Conservation (phyloP, 805 yeast species). For the Barnettozyma salicaria region DNA sequence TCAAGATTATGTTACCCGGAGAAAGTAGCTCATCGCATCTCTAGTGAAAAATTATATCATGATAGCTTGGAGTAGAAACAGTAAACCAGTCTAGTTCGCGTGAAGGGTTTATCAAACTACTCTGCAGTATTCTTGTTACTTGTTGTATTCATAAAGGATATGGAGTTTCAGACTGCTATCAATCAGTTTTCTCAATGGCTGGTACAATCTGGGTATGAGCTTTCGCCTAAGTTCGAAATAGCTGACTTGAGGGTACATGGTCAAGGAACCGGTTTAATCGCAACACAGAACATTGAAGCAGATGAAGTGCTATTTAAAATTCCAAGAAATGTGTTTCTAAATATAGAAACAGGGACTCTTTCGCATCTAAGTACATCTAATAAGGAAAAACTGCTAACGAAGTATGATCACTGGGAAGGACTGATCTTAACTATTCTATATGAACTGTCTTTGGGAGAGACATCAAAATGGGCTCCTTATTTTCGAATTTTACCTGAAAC, state of each 20-base stretch:
- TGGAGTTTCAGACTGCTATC: slow-evolving; percentile 30
- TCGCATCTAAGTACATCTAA: slow-evolving; percentile 27
- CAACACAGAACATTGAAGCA: slow-evolving; percentile 49
- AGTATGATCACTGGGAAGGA: slow-evolving; percentile 69
- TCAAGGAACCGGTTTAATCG: slow-evolving; percentile 79
- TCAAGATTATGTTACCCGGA: too few species aligned
- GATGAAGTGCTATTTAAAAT: slow-evolving; percentile 67
- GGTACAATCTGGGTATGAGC: slow-evolving; percentile 31
- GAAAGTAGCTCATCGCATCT: not conserved
- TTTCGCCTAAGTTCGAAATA: slow-evolving; percentile 54
- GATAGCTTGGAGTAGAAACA: not conserved
- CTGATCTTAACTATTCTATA: slow-evolving; percentile 62
- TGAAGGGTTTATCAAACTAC: not conserved
- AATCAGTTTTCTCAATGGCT: slow-evolving; percentile 42
- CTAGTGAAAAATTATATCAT: too few species aligned
- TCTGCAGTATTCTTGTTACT: not conserved
- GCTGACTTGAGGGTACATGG: slow-evolving; percentile 50
- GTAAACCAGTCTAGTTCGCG: not conserved
- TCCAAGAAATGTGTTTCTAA: slow-evolving; percentile 53
- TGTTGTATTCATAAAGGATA: not conserved
- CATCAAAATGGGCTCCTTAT: slow-evolving; percentile 64
- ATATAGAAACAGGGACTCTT: slow-evolving; percentile 52
- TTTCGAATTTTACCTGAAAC: slow-evolving; percentile 60
- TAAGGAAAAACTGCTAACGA: slow-evolving; percentile 32
- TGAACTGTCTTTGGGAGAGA: slow-evolving; percentile 42